Conservation (phyloP, 768 basidiomycete genomes). For the Agrocybe pediades region DNA sequence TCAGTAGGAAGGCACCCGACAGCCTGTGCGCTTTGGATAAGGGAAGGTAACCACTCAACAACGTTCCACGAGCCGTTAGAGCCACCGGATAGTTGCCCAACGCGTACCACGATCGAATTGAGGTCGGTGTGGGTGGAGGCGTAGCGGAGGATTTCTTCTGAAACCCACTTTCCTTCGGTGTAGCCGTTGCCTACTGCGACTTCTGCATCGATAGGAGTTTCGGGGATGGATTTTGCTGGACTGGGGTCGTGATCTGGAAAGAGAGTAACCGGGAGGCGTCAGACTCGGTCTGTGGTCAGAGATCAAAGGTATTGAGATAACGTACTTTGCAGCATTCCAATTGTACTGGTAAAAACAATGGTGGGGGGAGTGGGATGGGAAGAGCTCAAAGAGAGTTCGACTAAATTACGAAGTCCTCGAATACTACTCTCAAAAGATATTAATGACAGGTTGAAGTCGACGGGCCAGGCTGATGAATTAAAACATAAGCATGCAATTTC, state of each 20-base stretch:
- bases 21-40: constrained; percentile 31
- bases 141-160: constrained; percentile 31
- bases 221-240: constrained; percentile 17
- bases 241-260: not conserved
- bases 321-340: constrained; percentile 9
- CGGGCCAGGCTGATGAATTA: constrained; percentile 38
- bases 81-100: constrained; percentile 47
- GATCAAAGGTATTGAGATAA: not conserved
- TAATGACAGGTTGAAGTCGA: constrained; percentile 50
- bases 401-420: constrained; percentile 37
- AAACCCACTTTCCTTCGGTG: constrained; percentile 43
- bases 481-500: not conserved
- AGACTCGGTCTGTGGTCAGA: not conserved
- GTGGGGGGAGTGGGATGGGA: constrained; percentile 2
- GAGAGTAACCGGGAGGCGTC: not conserved
- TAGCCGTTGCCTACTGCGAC: constrained; percentile 37
- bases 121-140: constrained; percentile 31
- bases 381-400: constrained; percentile 38
- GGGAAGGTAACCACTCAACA: constrained; percentile 44
- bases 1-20: constrained; percentile 33
- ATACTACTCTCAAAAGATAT: constrained; percentile 47
- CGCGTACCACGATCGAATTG: constrained; percentile 34
- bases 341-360: constrained; percentile 5
- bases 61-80: constrained; percentile 43
- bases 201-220: constrained; percentile 21